Evolutionary conservation across 768 basidiomycete genomes (phyloP), one percentile per base, ranked within the genome.

Genomic region (Russula brevipes): DNA sequence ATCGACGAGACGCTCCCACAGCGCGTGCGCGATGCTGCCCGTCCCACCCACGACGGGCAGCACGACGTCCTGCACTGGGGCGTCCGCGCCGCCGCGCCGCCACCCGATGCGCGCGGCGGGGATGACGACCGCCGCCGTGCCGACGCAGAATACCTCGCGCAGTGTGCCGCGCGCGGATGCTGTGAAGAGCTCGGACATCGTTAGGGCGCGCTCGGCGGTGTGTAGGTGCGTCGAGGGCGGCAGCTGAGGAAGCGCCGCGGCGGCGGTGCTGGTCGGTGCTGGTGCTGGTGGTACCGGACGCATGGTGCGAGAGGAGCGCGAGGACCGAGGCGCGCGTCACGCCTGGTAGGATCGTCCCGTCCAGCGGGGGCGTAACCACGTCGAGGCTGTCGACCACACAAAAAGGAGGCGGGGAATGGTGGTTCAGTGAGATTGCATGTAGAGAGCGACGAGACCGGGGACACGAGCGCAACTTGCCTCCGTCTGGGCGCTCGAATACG

Each of bases 321-420:
- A 97, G 81, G 47, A 91, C 85, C 88, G 91, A 94, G 69, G 89
- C 88, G 65, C 95, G 86, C 7, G 94, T 97, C 31, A 98, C 85
- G 50, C 95, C 93, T 2, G 94, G 94, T 2, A 98, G 83, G 70
- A 98, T 92, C 75, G 91, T 88, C 54, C 94, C 94, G 72, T 90
- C 92, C 63, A 97, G 77, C 14, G 92, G 89, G 2, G 95, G 91
- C 1, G 96, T 97, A 66, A 92, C 79, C 57, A 97, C 80, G 72
- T 98, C 93, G 62, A 84, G 73, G 78, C 87, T 90, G 68, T 42
- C 0, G 35, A 14, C 17, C 8, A 35, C 5, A 14, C 3, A 49
- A 7, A 49, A 7, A 9, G 11, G 31, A 31, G 10, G 35, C 5
- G 19, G 16, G 5, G 1, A 8, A 44, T 9, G 39, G 19, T 31